A percentile compares a stretch with the other conserved stretches of the same genome.
Evolutionary conservation across 2,329 filamentous ascomycete species (phyloP).

Genomic region (Curvularia lunata): DNA sequence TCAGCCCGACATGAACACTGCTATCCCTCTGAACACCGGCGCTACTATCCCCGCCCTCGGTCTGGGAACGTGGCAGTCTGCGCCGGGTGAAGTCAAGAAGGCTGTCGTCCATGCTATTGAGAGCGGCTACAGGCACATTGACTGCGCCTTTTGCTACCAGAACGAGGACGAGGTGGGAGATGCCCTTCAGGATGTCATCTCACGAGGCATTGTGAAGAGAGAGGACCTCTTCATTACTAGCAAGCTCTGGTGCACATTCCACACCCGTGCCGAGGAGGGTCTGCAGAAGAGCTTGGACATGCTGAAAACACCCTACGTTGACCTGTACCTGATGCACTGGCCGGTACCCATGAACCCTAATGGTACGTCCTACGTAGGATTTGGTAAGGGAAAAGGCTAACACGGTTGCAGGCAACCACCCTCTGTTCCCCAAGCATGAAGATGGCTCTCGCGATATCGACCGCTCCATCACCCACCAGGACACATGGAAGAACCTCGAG

Average conservation of each 20-base stretch:
- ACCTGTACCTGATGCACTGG: constrained; percentile 85
- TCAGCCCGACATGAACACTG: constrained; percentile 49
- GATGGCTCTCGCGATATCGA: constrained; percentile 79
- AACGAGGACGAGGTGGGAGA: constrained; percentile 85
- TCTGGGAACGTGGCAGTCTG: constrained; percentile 50
- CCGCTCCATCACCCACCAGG: constrained; percentile 70
- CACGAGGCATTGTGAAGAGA: constrained; percentile 71
- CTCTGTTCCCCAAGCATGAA: constrained; percentile 74
- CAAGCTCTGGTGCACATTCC: constrained; percentile 86
- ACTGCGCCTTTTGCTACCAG: constrained; percentile 77
- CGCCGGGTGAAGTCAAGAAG: constrained; percentile 55
- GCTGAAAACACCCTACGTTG: constrained; percentile 80
- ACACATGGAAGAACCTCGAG: constrained; percentile 81
- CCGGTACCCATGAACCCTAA: constrained; percentile 80
- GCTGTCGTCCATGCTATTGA: constrained; percentile 57
- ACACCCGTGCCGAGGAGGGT: constrained; percentile 70
- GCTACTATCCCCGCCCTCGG: constrained; percentile 49
- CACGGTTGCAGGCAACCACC: constrained; percentile 63
- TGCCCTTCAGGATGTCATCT: constrained; percentile 76
- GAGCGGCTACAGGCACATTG: constrained; percentile 63
- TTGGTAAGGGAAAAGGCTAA: constrained; percentile 3
- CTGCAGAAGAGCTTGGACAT: constrained; percentile 75
- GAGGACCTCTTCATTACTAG: constrained; percentile 83
- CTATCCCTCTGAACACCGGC: constrained; percentile 50
- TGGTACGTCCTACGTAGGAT: constrained; percentile 51